Percentiles rank a stretch among this genome's conserved stretches.
These are phyloP conservation scores for Lipomyces orientalis DNA, from an alignment of 805 yeast species.

Conservation along the genomic window DNA sequence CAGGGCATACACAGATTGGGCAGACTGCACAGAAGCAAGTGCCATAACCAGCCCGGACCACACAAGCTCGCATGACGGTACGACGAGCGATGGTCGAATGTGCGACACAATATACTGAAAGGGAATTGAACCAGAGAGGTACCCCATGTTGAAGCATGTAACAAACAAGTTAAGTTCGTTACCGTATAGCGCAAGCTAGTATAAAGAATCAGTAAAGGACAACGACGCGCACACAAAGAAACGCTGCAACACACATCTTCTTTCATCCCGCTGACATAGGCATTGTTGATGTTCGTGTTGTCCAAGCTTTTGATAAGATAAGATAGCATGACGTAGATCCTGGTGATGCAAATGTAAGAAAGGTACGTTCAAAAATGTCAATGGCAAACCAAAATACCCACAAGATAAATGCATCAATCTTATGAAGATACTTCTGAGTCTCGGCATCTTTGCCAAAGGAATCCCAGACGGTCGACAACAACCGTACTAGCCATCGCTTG, in stretches of 20 bases:
- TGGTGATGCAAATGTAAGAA: neutral
- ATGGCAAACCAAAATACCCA: slow-evolving; percentile 38
- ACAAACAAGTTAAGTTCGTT: slow-evolving; percentile 48
- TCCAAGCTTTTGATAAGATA: slow-evolving; percentile 61
- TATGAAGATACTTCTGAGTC: slow-evolving; percentile 44
- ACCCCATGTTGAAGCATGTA: slow-evolving; percentile 43
- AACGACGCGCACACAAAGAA: slow-evolving; percentile 48
- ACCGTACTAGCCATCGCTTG: neutral
- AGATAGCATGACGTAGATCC: slow-evolving; percentile 33
- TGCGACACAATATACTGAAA: slow-evolving; percentile 43
- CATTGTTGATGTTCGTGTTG: slow-evolving; percentile 61
- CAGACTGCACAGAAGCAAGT: slow-evolving; percentile 60
- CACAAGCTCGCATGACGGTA: slow-evolving; percentile 62
- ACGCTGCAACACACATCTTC: slow-evolving; percentile 53
- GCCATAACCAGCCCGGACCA: slow-evolving; percentile 62
- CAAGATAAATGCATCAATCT: slow-evolving; percentile 45
- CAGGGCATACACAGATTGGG: slow-evolving; percentile 58
- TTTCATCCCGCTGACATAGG: slow-evolving; percentile 69
- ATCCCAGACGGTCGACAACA: slow-evolving; percentile 13
- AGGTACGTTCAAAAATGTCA: slow-evolving; percentile 36
- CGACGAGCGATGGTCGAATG: slow-evolving; percentile 45
- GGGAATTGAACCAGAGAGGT: slow-evolving; percentile 45
- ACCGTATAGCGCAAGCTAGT: slow-evolving; percentile 48
- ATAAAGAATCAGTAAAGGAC: slow-evolving; percentile 19
- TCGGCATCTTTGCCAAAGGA: slow-evolving; percentile 34